Percentiles rank a stretch among this genome's conserved stretches.
Conservation (phyloP, 2,329 filamentous ascomycete species). For the Trichoderma arundinaceum region DNA sequence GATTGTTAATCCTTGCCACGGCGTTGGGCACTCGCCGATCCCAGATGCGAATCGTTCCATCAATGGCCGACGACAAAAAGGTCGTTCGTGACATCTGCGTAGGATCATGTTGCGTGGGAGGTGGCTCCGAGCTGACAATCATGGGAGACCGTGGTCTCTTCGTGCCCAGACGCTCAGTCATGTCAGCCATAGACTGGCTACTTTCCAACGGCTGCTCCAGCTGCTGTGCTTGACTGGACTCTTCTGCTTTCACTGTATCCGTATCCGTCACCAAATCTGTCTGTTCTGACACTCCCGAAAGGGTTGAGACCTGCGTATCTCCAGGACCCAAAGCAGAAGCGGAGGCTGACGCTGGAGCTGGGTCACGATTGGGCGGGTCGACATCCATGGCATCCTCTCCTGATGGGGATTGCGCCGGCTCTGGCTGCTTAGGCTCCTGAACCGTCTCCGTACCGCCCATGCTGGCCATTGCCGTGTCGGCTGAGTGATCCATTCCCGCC, state of each 20-base stretch:
- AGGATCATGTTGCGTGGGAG: conserved; percentile 54
- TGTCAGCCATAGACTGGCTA: conserved; percentile 2
- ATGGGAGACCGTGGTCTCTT: conserved; percentile 38
- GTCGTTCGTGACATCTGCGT: conserved; percentile 73
- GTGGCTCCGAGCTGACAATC: conserved; percentile 46
- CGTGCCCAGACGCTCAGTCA: conserved; percentile 6
- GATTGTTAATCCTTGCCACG: conserved; percentile 77
- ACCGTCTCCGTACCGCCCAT: conserved; percentile 40
- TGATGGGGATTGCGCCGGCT: conserved; percentile 22
- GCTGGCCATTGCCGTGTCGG: conserved; percentile 51
- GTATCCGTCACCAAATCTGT: conserved; percentile 21
- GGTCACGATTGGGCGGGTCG: conserved; percentile 16
- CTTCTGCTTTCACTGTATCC: not conserved
- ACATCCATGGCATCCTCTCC: conserved; percentile 33
- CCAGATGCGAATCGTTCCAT: conserved; percentile 92
- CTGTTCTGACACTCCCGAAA: conserved; percentile 8
- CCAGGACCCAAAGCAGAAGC: not conserved
- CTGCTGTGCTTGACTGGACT: conserved; percentile 12
- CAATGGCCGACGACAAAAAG: conserved; percentile 86
- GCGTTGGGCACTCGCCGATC: conserved; percentile 79
- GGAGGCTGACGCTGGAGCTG: not conserved
- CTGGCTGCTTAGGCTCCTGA: conserved; percentile 37
- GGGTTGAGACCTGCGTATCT: conserved; percentile 14
- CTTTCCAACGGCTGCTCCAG: conserved; percentile 9
- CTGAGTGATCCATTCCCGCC: conserved; percentile 50